Evolutionary conservation across 2,329 filamentous ascomycete species (phyloP).

Genomic region (Plenodomus biglobosus): DNA sequence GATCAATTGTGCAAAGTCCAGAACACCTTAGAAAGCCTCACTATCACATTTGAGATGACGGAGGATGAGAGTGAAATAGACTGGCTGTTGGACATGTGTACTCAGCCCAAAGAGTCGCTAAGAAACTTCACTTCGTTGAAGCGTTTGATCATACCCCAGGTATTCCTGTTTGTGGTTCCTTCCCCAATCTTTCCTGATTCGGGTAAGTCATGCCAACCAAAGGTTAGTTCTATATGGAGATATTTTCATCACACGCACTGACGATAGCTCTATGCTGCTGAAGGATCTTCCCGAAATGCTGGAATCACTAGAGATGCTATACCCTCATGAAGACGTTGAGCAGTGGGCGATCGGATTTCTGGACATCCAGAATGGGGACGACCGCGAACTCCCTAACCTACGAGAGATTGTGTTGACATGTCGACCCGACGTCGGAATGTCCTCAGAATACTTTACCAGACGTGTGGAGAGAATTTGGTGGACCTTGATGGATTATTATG

Average conservation of each 20-base stretch:
- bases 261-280: background rate
- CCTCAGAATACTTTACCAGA: constrained; percentile 7
- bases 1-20: constrained; percentile 15
- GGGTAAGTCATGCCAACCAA: constrained; percentile 1
- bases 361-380: background rate
- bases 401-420: constrained; percentile 15
- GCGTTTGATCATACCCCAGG: constrained; percentile 16
- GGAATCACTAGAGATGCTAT: constrained; percentile 16
- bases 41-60: constrained; percentile 13
- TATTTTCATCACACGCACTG: background rate
- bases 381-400: background rate
- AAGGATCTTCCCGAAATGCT: constrained; percentile 17
- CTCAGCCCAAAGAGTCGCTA: constrained; percentile 10
- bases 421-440: constrained; percentile 12
- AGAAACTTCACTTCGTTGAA: constrained; percentile 11
- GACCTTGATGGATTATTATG: background rate
- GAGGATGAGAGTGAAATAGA: constrained; percentile 16
- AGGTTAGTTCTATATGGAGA: background rate
- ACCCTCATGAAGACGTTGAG: constrained; percentile 11
- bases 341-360: constrained; percentile 11
- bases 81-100: constrained; percentile 15
- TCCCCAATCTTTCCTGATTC: background rate
- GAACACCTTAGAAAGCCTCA: constrained; percentile 11
- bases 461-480: constrained; percentile 10
- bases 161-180: constrained; percentile 13